Evolutionary conservation across 116 monocot species (phyloP).

Genomic region (Dioscorea cayenensis): DNA sequence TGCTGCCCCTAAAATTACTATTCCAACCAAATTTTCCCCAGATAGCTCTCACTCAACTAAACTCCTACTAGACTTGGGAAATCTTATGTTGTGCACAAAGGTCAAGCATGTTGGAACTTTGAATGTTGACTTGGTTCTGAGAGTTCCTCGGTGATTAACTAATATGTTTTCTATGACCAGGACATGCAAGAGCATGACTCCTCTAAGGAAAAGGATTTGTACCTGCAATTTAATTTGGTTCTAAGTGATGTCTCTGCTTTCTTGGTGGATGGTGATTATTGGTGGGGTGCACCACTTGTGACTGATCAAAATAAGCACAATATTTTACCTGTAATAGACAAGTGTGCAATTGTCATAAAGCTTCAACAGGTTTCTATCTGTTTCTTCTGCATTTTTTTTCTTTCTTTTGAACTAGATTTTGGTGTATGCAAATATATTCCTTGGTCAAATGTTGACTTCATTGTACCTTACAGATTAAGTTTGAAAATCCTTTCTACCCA

Average conservation of each 20-base stretch:
- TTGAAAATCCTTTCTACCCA: conserved; percentile 63
- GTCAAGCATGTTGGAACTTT: conserved; percentile 19
- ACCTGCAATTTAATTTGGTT: conserved; percentile 83
- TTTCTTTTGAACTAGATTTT: not conserved
- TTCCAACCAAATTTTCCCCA: conserved; percentile 82
- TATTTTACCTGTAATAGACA: conserved; percentile 87
- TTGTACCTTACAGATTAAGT: conserved; percentile 48
- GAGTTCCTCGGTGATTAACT: not conserved
- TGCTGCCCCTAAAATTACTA: conserved; percentile 94
- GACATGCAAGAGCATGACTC: conserved; percentile 53
- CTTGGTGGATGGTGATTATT: conserved; percentile 89
- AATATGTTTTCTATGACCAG: conserved; percentile 22
- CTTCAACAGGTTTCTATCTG: conserved; percentile 74
- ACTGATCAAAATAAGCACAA: conserved; percentile 8
- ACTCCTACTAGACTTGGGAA: conserved; percentile 93
- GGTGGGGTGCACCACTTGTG: conserved; percentile 38
- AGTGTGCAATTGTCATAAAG: conserved; percentile 67
- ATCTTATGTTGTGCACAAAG: conserved; percentile 71
- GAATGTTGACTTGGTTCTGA: not conserved
- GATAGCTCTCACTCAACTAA: conserved; percentile 57
- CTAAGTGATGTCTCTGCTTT: conserved; percentile 98
- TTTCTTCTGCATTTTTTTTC: conserved; percentile 1
- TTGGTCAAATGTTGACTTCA: conserved; percentile 3
- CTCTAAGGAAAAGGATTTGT: conserved; percentile 54
- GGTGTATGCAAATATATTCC: not conserved